Conservation (phyloP, 1,284 basidiomycete genomes). For the Trametes polyzona region DNA sequence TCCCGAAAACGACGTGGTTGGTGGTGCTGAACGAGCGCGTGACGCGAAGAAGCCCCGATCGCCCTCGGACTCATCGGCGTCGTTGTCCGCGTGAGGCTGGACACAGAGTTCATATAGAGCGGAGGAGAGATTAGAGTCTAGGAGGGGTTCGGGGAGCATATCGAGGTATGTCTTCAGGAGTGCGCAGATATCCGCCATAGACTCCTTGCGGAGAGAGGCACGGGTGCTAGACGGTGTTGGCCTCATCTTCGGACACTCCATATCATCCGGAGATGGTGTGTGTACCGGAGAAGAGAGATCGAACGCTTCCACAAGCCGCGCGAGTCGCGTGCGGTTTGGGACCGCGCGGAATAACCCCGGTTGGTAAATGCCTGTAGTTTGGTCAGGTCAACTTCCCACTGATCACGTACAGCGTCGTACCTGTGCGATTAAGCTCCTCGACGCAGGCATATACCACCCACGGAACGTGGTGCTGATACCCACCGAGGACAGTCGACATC, state of each 20-base stretch:
- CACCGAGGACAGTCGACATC: conserved; percentile 48
- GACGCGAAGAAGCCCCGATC: conserved; percentile 12
- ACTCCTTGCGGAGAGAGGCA: conserved; percentile 49
- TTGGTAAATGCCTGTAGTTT: conserved; percentile 49
- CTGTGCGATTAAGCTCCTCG: conserved; percentile 63
- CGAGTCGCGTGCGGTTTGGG: conserved; percentile 39
- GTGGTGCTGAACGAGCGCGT: conserved; percentile 3
- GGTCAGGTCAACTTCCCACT: too few species aligned
- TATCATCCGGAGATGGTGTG: conserved; percentile 15
- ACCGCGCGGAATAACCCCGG: conserved; percentile 49
- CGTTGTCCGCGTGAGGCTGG: conserved; percentile 39
- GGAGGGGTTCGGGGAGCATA: conserved; percentile 55
- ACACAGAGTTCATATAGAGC: conserved; percentile 59
- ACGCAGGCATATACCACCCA: conserved; percentile 58
- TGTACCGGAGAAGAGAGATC: conserved; percentile 29
- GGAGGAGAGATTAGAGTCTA: conserved; percentile 47
- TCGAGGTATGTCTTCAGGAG: conserved; percentile 62
- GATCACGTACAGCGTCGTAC: conserved; percentile 38
- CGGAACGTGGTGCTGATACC: conserved; percentile 57
- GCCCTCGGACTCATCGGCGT: conserved; percentile 1
- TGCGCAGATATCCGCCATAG: conserved; percentile 61
- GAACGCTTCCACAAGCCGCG: conserved; percentile 42
- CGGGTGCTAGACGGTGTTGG: conserved; percentile 17
- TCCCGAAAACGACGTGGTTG: neutral
- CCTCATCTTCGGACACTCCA: conserved; percentile 8